A percentile compares a stretch with the other conserved stretches of the same genome.
Evolutionary conservation across 2,329 filamentous ascomycete genomes (phyloP).

Genomic region (Epichloe sibirici): DNA sequence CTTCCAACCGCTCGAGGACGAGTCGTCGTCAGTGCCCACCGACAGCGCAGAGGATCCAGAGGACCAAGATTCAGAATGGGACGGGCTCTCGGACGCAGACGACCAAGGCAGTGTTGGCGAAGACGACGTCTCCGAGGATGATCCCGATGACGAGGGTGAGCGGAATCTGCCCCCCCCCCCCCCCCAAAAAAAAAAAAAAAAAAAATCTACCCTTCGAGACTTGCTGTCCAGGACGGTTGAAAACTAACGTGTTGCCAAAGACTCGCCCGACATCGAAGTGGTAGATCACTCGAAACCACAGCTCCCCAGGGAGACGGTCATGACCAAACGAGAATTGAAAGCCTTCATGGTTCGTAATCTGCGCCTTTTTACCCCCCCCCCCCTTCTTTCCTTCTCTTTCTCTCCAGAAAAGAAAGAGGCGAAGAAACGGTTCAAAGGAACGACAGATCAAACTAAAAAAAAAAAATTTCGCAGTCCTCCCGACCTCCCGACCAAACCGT

Average conservation of each 20-base stretch:
- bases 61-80: conserved; percentile 4
- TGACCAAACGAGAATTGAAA: conserved; percentile 60
- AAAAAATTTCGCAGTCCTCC: conserved; percentile 27
- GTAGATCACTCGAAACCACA: conserved; percentile 43
- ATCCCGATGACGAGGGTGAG: conserved; percentile 16
- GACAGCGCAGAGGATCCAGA: conserved; percentile 12
- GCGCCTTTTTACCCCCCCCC: neutral
- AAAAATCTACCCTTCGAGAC: too few relatives aligned
- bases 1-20: conserved; percentile 58
- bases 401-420: neutral
- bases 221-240: too few relatives aligned
- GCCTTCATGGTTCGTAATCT: conserved; percentile 56
- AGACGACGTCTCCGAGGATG: conserved; percentile 30
- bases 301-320: conserved; percentile 25
- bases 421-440: neutral
- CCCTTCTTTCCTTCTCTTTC: neutral
- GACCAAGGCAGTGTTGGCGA: conserved; percentile 14
- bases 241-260: too few relatives aligned
- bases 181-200: too few relatives aligned
- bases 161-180: neutral
- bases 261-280: conserved; percentile 35
- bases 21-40: neutral
- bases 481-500: conserved; percentile 29
- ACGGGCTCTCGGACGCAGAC: conserved; percentile 15
- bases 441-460: neutral